Evolutionary conservation across 208 protist genomes (phyloP), one percentile per base, ranked within the genome.

Genomic region (Leishmania amazonensis): DNA sequence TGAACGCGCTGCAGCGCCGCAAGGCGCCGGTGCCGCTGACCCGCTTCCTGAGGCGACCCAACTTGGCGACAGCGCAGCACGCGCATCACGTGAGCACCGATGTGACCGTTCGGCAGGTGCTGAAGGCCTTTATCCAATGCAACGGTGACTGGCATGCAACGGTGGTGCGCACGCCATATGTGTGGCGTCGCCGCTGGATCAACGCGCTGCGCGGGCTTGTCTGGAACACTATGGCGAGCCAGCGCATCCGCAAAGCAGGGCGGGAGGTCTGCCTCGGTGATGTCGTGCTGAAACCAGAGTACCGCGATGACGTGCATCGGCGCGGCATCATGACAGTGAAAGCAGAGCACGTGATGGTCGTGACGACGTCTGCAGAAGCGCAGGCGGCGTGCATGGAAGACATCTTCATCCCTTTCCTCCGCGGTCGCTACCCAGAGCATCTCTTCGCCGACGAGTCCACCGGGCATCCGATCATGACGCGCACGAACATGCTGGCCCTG

Each of bases 181-280:
- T 89, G 31, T 93, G 87, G 91, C 91, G 95, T 2, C 89, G 92
- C 6, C 88, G 91, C 35, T 97, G 95, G 93, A 81, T 96, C 38
- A 94, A 91, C 73, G 91, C 93, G 42, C 86, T 97, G 78, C 90
- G 93, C 4, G 87, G 86, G 54, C 78, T 86, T 17, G 91, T 96
- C 47, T 98, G 93, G 92, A 98, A 98, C 71, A 86, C 72, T 40
- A 95, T 98, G 91, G 93, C 93, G 13, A 94, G 93, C 19, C 74
- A 85, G 67, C 89, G 95, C 17, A 42, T 98, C 47, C 86, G 89
- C 58, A 47, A 81, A 4, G 79, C 70, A 21, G 80, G 84, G 1
- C 81, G 85, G 3, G 45, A 70, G 38, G 95, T 95, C 38, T 65
- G 95, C 47, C 51, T 94, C 19, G 95, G 95, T 35, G 95, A 98